phyloP scores from a whole-genome alignment of 2,329 filamentous ascomycete genomes.

The Colletotrichum navitas region DNA sequence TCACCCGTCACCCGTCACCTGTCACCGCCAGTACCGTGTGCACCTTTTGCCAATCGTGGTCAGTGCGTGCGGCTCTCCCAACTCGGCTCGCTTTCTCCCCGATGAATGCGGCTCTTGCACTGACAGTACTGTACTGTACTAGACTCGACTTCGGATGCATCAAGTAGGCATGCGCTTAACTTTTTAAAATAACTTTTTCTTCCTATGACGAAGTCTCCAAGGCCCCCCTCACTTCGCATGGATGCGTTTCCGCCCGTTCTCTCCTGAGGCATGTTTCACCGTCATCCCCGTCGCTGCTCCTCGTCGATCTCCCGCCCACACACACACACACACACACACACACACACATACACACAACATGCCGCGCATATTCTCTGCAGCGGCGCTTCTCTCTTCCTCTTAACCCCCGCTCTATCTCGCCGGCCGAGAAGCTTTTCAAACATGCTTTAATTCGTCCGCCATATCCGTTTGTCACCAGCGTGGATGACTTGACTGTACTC shows the following conservation, averaged over 20 bases:
- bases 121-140: not conserved
- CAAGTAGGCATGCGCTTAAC: not conserved
- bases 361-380: not conserved
- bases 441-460: constrained; percentile 17
- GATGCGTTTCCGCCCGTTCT: constrained; percentile 33
- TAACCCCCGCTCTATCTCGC: not conserved
- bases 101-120: constrained; percentile 5
- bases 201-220: constrained; percentile 14
- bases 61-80: not conserved
- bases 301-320: constrained; percentile 39
- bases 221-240: constrained; percentile 36
- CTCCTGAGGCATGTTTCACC: constrained; percentile 41
- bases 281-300: constrained; percentile 27
- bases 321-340: too few species aligned
- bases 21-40: not conserved
- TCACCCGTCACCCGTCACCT: too few species aligned
- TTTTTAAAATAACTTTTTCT: constrained; percentile 27
- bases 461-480: not conserved
- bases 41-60: not conserved
- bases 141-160: not conserved
- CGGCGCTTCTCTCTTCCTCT: not conserved
- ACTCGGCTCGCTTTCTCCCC: too few species aligned
- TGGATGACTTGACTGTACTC: not conserved
- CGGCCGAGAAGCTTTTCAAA: not conserved
- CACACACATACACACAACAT: too few species aligned